These are phyloP conservation scores for Aspergillus funiculosus DNA, from an alignment of 495 filamentous ascomycete species.

Conservation along the genomic window DNA sequence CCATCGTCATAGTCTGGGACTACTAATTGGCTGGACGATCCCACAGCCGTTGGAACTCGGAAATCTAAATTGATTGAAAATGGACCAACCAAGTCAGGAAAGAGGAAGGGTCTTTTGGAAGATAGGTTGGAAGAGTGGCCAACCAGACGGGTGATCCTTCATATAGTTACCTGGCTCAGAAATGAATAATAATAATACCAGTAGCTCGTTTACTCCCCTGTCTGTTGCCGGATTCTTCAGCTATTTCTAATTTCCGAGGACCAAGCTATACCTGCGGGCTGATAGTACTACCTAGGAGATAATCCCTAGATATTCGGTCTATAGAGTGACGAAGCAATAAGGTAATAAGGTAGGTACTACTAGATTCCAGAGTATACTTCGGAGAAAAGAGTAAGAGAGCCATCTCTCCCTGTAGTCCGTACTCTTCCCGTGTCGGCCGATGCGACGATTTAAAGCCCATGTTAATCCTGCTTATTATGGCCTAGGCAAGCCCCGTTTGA, in stretches of 20 bases:
- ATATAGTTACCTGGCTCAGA: too few relatives aligned
- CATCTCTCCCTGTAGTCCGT: background rate
- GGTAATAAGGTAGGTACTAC: too few relatives aligned
- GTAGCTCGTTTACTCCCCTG: too few relatives aligned
- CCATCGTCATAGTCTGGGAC: slow-evolving; percentile 17
- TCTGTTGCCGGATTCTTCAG: too few relatives aligned
- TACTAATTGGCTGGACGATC: slow-evolving; percentile 22
- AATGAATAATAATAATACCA: too few relatives aligned
- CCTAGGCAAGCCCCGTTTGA: slow-evolving; percentile 2
- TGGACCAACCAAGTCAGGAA: slow-evolving; percentile 16
- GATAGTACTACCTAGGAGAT: too few relatives aligned
- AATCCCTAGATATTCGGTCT: too few relatives aligned
- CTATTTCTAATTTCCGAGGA: too few relatives aligned
- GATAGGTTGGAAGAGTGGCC: slow-evolving; percentile 2
- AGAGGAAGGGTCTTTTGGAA: slow-evolving; percentile 9
- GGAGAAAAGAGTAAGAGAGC: background rate
- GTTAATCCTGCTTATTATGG: background rate
- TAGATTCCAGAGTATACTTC: too few relatives aligned
- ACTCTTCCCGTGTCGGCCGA: slow-evolving; percentile 1
- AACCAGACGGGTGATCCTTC: background rate
- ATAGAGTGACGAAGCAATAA: too few relatives aligned
- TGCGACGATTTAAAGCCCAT: slow-evolving; percentile 6
- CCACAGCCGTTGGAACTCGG: slow-evolving; percentile 21
- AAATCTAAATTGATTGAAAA: slow-evolving; percentile 16
- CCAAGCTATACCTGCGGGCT: too few relatives aligned